These are phyloP conservation scores for Drosera capensis DNA, from an alignment of 148 eudicot genomes.

Conservation along the genomic window DNA sequence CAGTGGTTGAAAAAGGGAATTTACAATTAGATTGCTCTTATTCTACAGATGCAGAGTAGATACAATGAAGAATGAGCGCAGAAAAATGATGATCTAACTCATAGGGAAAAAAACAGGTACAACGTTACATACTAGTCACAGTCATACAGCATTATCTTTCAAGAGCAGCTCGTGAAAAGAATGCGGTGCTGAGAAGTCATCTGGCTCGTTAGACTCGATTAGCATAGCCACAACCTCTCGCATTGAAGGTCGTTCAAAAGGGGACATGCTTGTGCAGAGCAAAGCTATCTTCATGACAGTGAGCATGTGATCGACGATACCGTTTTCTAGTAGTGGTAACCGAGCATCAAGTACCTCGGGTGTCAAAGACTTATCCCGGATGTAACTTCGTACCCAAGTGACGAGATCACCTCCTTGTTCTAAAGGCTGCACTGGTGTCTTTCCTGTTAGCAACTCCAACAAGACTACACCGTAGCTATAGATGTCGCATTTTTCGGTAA, in stretches of 20 bases:
- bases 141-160: constrained; percentile 30
- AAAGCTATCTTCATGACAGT: constrained; percentile 65
- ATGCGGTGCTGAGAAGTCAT: constrained; percentile 22
- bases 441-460: constrained; percentile 81
- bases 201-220: constrained; percentile 55
- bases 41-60: too few species aligned
- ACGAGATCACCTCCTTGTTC: constrained; percentile 93
- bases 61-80: constrained; percentile 20
- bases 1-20: too few species aligned
- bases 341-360: constrained; percentile 60
- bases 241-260: constrained; percentile 78
- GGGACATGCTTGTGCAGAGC: constrained; percentile 71
- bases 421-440: constrained; percentile 77
- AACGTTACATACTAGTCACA: constrained; percentile 7
- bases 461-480: constrained; percentile 96
- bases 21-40: too few species aligned
- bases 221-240: constrained; percentile 85
- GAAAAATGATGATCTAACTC: constrained; percentile 8
- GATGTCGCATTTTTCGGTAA: constrained; percentile 91
- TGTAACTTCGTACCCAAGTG: constrained; percentile 41
- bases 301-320: constrained; percentile 60
- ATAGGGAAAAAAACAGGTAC: constrained; percentile 6
- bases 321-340: constrained; percentile 34
- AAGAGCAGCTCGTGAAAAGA: constrained; percentile 32
- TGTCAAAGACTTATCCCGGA: constrained; percentile 48